Base-by-base conservation (phyloP, 257 asterid genomes). In the Avicennia marina region DNA sequence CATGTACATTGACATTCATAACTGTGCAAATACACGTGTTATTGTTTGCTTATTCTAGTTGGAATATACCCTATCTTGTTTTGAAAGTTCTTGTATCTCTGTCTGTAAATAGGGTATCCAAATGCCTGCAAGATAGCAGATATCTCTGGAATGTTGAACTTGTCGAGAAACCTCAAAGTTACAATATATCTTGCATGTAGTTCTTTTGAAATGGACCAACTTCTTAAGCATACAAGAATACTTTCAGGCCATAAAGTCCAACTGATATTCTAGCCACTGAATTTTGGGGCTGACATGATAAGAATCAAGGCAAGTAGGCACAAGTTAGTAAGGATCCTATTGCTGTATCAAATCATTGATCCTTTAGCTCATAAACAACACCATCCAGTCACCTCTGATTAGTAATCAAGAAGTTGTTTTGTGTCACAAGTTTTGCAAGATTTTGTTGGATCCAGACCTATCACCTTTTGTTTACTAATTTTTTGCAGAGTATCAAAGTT, bases 251-350 rank as follows among this genome's bases (percentile, higher is more conserved):
- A n/a, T 48, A 18, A n/a, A 34, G 15, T 38, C 12, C 15, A 33
- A 56, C 15, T 27, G 24, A 24, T 34, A 45, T 34, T 10, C 46
- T 26, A 27, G 19, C 45, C 22, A 10, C 9, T 4, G 20, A 36
- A 44, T 11, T 25, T 46, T 47, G 24, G 57, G 65, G 33, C 8
- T 21, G 20, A 18, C 41, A 41, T 26, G 31, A 48, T 25, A 39
- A 68, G 32, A 68, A 41, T 42, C 42, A 41, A 56, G 56, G 58
- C 50, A 8, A 48, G 60, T 17, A 46, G n/a, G 33, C 16, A 16
- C 39, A 50, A 62, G 51, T 49, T 56, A 49, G 13, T 48, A 10
- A 15, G 53, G 50, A 58, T 26, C 48, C 22, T 24, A 16, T 39
- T 48, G 42, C n/a, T 54, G 11, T 40, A 48, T 31, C n/a, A 27